Evolutionary conservation across 202 grass and related monocot species (phyloP).

Genomic region (Dendrocalamus latiflorus): DNA sequence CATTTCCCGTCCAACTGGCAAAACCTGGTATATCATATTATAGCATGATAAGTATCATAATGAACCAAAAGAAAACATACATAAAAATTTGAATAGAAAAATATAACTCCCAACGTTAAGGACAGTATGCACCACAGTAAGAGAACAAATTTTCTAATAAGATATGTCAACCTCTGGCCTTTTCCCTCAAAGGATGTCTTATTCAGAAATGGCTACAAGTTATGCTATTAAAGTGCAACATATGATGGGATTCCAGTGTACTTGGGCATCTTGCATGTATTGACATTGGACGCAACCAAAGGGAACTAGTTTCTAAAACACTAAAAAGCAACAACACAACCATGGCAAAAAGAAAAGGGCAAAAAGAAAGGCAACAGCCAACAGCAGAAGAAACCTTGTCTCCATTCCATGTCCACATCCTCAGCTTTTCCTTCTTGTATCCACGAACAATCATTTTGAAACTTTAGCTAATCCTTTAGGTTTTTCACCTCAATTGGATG

Average conservation of each 20-base stretch:
- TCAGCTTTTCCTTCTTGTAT: neutral
- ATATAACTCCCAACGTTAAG: neutral
- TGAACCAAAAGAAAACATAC: slow-evolving; percentile 9
- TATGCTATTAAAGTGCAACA: neutral
- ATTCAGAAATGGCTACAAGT: slow-evolving; percentile 3
- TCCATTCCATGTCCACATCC: neutral
- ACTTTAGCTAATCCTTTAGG: neutral
- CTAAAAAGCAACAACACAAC: neutral
- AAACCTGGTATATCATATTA: no score
- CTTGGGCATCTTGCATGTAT: no score
- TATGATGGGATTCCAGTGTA: no score
- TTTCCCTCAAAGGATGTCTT: neutral
- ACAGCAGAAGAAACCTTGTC: neutral
- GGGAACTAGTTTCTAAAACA: neutral
- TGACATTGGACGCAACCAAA: no score
- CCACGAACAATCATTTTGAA: neutral
- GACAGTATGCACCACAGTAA: neutral
- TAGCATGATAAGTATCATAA: neutral
- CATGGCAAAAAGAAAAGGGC: neutral
- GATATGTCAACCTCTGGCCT: neutral
- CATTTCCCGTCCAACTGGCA: no score
- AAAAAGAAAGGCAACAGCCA: neutral
- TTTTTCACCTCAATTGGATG: neutral
- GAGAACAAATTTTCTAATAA: neutral
- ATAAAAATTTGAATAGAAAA: slow-evolving; percentile 21